Evolutionary conservation across 2,329 filamentous ascomycete genomes (phyloP).

Genomic region (Aspergillus quadricinctus): DNA sequence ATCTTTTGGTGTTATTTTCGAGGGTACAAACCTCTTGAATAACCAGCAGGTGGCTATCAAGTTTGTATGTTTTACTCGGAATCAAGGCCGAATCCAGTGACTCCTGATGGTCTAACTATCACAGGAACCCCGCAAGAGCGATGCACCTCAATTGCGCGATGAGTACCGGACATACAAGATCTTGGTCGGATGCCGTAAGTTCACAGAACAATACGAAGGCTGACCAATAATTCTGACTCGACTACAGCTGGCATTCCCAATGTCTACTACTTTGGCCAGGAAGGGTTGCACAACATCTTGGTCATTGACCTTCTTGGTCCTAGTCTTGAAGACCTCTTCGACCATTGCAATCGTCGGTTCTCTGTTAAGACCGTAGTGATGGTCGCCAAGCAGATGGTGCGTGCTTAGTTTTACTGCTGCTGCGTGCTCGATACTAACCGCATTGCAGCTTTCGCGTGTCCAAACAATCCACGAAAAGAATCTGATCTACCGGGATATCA

Average conservation of each 20-base stretch:
- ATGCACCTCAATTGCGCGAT: slow-evolving; percentile 94
- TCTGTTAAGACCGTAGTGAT: slow-evolving; percentile 97
- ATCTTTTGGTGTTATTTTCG: slow-evolving; percentile 97
- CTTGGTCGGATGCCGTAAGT: slow-evolving; percentile 96
- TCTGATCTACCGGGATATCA: slow-evolving; percentile 97
- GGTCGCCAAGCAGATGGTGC: slow-evolving; percentile 97
- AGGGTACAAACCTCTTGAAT: slow-evolving; percentile 96
- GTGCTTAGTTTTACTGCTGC: slow-evolving; percentile 12
- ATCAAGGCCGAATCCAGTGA: neutral
- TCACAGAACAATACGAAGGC: slow-evolving; percentile 11
- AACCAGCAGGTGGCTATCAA: slow-evolving; percentile 99
- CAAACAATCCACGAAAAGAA: slow-evolving; percentile 98
- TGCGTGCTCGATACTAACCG: slow-evolving; percentile 21
- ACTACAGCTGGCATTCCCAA: slow-evolving; percentile 87
- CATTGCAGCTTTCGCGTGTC: slow-evolving; percentile 72
- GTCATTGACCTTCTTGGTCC: slow-evolving; percentile 95
- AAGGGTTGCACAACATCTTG: slow-evolving; percentile 96
- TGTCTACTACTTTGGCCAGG: slow-evolving; percentile 99
- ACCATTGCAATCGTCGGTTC: slow-evolving; percentile 93
- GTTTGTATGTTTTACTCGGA: slow-evolving; percentile 64
- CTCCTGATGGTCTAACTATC: slow-evolving; percentile 17
- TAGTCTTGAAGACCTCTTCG: slow-evolving; percentile 93
- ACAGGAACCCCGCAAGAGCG: slow-evolving; percentile 97
- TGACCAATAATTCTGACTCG: slow-evolving; percentile 29
- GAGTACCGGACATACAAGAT: slow-evolving; percentile 99